These are phyloP conservation scores for Cruciata laevipes DNA, from an alignment of 257 asterid genomes.

Conservation along the genomic window DNA sequence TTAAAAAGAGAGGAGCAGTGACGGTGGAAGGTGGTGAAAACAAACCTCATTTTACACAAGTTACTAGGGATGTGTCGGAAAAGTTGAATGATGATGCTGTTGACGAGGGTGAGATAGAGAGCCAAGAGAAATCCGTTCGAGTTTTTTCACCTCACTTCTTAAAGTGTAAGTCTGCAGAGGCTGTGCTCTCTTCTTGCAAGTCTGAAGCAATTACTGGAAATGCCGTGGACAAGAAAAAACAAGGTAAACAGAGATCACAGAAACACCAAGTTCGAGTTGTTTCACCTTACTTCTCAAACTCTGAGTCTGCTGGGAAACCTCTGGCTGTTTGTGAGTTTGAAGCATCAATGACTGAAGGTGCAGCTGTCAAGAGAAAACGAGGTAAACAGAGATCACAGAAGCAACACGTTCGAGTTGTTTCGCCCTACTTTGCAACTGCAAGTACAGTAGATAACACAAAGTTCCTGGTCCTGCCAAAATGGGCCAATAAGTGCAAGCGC, in stretches of 20 bases:
- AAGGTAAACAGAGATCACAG: background rate
- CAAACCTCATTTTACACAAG: background rate
- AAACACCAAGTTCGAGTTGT: background rate
- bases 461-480: background rate
- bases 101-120: background rate
- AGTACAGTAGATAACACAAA: background rate
- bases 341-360: background rate
- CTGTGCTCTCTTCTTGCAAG: background rate
- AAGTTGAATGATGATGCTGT: background rate
- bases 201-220: background rate
- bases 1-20: background rate
- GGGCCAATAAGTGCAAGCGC: constrained; percentile 1
- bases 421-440: constrained; percentile 14
- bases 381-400: background rate
- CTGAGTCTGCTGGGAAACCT: background rate
- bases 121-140: background rate
- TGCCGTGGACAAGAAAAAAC: background rate
- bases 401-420: constrained; percentile 15
- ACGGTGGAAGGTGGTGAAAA: background rate
- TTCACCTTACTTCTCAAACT: background rate
- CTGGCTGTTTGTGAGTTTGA: background rate
- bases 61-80: background rate
- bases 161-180: background rate
- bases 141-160: background rate
- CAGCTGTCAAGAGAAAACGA: background rate